phyloP scores from a whole-genome alignment of 2,329 filamentous ascomycete species.

The Scedosporium dehoogii region DNA sequence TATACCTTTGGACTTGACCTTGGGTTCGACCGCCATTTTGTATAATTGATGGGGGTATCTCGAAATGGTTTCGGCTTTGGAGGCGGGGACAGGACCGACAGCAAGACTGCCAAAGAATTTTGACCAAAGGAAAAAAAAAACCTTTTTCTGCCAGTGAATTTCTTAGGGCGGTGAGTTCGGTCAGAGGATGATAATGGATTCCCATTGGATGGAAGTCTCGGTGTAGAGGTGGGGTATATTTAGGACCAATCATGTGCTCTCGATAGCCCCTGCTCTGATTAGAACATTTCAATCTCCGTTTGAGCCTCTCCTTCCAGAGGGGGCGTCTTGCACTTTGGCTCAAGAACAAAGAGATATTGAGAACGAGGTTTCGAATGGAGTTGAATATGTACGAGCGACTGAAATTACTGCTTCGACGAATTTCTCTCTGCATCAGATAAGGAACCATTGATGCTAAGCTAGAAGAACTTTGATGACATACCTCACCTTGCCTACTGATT shows the following conservation, averaged over 20 bases:
- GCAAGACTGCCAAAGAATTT: not conserved
- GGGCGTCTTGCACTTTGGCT: too few species aligned
- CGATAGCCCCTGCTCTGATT: not conserved
- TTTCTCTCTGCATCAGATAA: too few species aligned
- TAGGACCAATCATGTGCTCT: not conserved
- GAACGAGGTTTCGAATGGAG: not conserved
- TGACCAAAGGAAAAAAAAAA: not conserved
- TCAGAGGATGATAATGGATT: not conserved
- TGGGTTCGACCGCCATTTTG: slow-evolving; percentile 36
- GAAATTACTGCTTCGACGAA: too few species aligned
- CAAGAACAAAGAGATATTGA: not conserved
- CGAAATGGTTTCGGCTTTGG: not conserved
- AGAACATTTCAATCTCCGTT: not conserved
- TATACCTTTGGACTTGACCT: slow-evolving; percentile 24
- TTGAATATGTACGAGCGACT: too few species aligned
- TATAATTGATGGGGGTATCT: not conserved
- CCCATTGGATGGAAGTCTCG: not conserved
- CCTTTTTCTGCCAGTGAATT: slow-evolving; percentile 5
- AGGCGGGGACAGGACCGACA: not conserved
- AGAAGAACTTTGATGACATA: not conserved
- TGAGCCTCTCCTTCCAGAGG: too few species aligned
- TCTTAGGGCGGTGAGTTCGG: slow-evolving; percentile 4
- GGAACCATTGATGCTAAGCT: not conserved
- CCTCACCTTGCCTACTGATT: not conserved
- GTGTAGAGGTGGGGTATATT: slow-evolving; percentile 1